A percentile compares a stretch with the other conserved stretches of the same genome.
Conservation (phyloP, 371 early-diverging fungal species). For the Mortierella sp. region DNA sequence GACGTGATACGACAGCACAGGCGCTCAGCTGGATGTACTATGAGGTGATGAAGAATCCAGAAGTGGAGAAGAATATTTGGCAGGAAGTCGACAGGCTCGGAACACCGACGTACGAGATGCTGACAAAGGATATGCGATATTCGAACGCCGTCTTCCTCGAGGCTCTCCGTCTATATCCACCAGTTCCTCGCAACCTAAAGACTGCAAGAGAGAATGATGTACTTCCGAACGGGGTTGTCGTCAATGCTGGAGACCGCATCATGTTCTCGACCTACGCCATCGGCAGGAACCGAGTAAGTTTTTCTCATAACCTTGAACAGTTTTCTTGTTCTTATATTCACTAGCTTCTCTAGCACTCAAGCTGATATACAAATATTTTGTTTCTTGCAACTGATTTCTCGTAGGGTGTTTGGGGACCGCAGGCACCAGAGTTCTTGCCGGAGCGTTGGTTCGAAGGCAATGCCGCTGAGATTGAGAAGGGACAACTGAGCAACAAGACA, state of each 20-base stretch:
- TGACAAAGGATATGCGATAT: constrained; percentile 66
- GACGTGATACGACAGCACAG: constrained; percentile 67
- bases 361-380: too few relatives aligned
- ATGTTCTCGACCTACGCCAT: constrained; percentile 63
- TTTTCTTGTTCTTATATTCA: too few relatives aligned
- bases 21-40: constrained; percentile 80
- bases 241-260: constrained; percentile 68
- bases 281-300: constrained; percentile 56
- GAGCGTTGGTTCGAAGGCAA: constrained; percentile 70
- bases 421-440: constrained; percentile 68
- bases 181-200: constrained; percentile 77
- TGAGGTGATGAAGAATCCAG: constrained; percentile 64
- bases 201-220: constrained; percentile 71
- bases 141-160: constrained; percentile 72
- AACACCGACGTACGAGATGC: constrained; percentile 47
- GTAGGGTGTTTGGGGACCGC: constrained; percentile 67
- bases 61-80: constrained; percentile 64
- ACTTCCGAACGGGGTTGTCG: constrained; percentile 71
- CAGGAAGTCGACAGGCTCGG: constrained; percentile 63
- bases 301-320: too few relatives aligned
- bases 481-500: constrained; percentile 18
- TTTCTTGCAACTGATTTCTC: too few relatives aligned
- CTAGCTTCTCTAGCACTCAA: too few relatives aligned
- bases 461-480: constrained; percentile 55
- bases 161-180: constrained; percentile 74